Evolutionary conservation across 345 rosid species (phyloP), one percentile per base, ranked within the genome.

Genomic region (Camelina hispida): DNA sequence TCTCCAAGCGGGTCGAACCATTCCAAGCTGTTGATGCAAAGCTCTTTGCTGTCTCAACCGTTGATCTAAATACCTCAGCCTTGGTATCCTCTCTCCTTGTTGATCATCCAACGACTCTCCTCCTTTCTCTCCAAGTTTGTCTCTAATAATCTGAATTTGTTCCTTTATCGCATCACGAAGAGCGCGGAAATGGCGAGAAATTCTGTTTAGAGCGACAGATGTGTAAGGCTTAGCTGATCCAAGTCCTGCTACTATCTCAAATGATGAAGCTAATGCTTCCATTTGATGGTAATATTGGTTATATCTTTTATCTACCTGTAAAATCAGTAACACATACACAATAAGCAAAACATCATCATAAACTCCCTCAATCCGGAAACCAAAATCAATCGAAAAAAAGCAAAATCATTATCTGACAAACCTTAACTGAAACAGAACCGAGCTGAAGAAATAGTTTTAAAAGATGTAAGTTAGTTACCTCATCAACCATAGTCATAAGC

Each of bases 211-310:
- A 25, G 98, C 97, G 3, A 95, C 93, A 8, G 94, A 87, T 0
- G 93, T 90, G 85, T 95, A 92, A 47, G 96, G 85, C 82, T 90
- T 89, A 68, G 99, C 96, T 22, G 99, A 88, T 47, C 96, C 92
- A 46, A 59, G 65, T 51, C 97, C 99, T 4, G 91, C 97, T 63
- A 86, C 83, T 66, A 81, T 72, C 79, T 95, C 97, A 43, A 95
- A 95, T 6, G 97, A 90, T 44, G 97, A 85, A 70, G 80, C 89
- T 57, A 90, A 78, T 35, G 88, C 79, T 77, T 90, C 93, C 96
- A 92, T 90, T 84, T 92, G 97, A 62, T 87, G 89, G 80, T 85
- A 80, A 51, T 95, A 95, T 51, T 90, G 96, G 48, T 78, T 87
- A 84, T 90, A 92, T 66, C 89, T 85, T 81, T 83, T 89, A 80